These are phyloP conservation scores for Pleurotus djamor DNA, from an alignment of 768 basidiomycete species.

Conservation along the genomic window DNA sequence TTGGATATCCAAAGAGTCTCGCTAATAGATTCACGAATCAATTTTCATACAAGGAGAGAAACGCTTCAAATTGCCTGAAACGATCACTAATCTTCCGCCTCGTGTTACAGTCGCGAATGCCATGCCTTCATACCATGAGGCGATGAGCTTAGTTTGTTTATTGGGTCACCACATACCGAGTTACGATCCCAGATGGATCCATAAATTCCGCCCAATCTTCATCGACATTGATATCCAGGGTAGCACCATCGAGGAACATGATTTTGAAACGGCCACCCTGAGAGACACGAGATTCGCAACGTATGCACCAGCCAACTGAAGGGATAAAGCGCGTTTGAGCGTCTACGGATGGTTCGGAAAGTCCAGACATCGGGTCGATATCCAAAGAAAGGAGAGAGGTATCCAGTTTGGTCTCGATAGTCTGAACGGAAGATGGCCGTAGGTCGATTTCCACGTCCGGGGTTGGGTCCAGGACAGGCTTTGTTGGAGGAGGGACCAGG, in stretches of 20 bases:
- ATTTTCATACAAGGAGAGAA: conserved; percentile 36
- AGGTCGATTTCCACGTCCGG: neutral
- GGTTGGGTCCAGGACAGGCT: neutral
- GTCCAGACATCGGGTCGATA: neutral
- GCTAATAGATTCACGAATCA: neutral
- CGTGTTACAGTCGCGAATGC: conserved; percentile 28
- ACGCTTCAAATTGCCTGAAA: conserved; percentile 38
- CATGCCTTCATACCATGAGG: conserved; percentile 19
- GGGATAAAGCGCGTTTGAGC: conserved; percentile 36
- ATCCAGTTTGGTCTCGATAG: neutral
- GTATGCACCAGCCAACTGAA: conserved; percentile 40
- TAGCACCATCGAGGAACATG: conserved; percentile 40
- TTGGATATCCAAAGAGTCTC: too few relatives aligned
- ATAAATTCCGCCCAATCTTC: conserved; percentile 37
- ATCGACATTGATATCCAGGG: conserved; percentile 39
- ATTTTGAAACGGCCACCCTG: conserved; percentile 39
- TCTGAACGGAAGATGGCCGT: neutral
- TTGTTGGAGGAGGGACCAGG: conserved; percentile 11
- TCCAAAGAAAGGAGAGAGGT: neutral
- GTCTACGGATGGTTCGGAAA: conserved; percentile 5
- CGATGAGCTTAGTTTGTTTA: too few relatives aligned
- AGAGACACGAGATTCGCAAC: conserved; percentile 31
- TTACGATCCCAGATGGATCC: conserved; percentile 20
- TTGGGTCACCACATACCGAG: conserved; percentile 20
- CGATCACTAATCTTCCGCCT: conserved; percentile 32